Evolutionary conservation across 2,329 filamentous ascomycete species (phyloP).

Genomic region (Macrophomina phaseolina): DNA sequence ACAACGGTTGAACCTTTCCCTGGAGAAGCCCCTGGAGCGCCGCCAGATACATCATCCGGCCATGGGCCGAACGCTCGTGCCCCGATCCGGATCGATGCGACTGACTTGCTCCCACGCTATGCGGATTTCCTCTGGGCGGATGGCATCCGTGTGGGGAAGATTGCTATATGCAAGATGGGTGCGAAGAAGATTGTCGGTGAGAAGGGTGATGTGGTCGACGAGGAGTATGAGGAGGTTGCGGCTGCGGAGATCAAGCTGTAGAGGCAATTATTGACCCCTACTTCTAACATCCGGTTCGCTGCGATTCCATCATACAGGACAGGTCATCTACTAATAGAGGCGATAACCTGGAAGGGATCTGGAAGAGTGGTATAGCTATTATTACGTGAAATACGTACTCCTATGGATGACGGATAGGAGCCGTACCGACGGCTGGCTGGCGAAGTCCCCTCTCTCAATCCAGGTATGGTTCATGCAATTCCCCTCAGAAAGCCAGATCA

Average conservation of each 20-base stretch:
- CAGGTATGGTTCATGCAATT: too few species aligned
- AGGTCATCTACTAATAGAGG: too few species aligned
- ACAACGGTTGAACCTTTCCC: background rate
- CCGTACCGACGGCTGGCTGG: too few species aligned
- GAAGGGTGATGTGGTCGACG: background rate
- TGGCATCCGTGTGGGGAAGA: constrained; percentile 67
- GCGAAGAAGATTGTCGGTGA: constrained; percentile 64
- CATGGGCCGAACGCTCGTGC: constrained; percentile 10
- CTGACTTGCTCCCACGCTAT: constrained; percentile 58
- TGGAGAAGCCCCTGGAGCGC: background rate
- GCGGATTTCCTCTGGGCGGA: constrained; percentile 73
- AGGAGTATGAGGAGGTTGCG: constrained; percentile 13
- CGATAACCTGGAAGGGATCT: too few species aligned
- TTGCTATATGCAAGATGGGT: constrained; percentile 88
- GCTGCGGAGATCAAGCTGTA: constrained; percentile 2
- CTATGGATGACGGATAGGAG: too few species aligned
- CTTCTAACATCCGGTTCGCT: background rate
- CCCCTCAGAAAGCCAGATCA: too few species aligned
- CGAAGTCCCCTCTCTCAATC: too few species aligned
- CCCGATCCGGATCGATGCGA: constrained; percentile 44
- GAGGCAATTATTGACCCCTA: background rate
- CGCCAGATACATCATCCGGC: background rate
- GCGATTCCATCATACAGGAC: background rate
- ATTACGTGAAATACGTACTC: too few species aligned
- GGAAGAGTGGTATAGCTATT: too few species aligned